These are phyloP conservation scores for Mycosarcoma maydis DNA, from an alignment of 1,284 basidiomycete species.

Conservation along the genomic window DNA sequence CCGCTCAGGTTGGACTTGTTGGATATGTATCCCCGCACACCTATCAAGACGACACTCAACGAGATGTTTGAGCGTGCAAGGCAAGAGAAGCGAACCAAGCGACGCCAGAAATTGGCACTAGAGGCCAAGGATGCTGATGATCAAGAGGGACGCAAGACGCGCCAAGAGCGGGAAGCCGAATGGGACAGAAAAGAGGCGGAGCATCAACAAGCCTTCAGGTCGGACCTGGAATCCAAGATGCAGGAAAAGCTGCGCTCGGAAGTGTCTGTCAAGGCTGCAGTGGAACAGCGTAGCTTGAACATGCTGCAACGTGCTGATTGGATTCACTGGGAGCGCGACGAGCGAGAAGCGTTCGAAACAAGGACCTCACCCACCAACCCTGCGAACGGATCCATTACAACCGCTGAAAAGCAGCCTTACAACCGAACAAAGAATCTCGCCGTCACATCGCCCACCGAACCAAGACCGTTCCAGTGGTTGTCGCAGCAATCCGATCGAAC, in stretches of 20 bases:
- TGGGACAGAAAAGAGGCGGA: conserved; percentile 1
- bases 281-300: conserved; percentile 23
- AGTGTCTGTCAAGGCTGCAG: conserved; percentile 15
- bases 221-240: conserved; percentile 17
- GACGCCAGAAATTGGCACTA: conserved; percentile 1
- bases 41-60: conserved; percentile 25
- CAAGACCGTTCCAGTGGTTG: conserved; percentile 25
- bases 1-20: conserved; percentile 21
- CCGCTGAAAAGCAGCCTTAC: conserved; percentile 12
- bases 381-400: conserved; percentile 1
- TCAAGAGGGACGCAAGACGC: conserved; percentile 3
- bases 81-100: conserved; percentile 4
- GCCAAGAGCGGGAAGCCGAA: conserved; percentile 16
- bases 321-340: conserved; percentile 31
- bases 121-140: conserved; percentile 1
- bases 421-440: not conserved
- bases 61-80: conserved; percentile 24
- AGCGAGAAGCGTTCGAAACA: conserved; percentile 27
- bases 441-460: conserved; percentile 17
- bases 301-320: conserved; percentile 27
- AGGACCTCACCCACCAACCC: conserved; percentile 8
- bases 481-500: conserved; percentile 1
- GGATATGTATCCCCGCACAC: conserved; percentile 30
- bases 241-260: conserved; percentile 27
- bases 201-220: conserved; percentile 1